A percentile compares a stretch with the other conserved stretches of the same genome.
These are phyloP conservation scores for Alternaria brassicae DNA, from an alignment of 2,329 filamentous ascomycete species.

Conservation along the genomic window DNA sequence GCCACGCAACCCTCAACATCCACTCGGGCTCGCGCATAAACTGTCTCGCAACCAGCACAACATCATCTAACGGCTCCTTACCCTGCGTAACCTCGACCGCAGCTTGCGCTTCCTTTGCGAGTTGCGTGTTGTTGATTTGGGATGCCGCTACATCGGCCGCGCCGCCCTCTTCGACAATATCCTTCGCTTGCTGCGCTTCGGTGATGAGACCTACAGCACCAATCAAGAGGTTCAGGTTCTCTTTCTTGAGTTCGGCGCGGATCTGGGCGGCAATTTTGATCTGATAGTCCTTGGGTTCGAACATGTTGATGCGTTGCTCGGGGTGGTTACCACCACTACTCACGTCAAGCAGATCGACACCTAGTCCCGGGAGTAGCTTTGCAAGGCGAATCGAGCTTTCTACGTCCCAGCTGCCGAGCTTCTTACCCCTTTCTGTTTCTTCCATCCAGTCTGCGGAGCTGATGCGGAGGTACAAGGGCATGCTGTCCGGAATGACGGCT, in stretches of 20 bases:
- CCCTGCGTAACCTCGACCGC: constrained; percentile 49
- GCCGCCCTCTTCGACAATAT: constrained; percentile 51
- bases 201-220: constrained; percentile 63
- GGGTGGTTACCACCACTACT: constrained; percentile 56
- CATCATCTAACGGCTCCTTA: constrained; percentile 54
- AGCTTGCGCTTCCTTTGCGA: constrained; percentile 41
- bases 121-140: constrained; percentile 32
- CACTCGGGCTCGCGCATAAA: constrained; percentile 64
- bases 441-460: constrained; percentile 50
- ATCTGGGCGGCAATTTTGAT: constrained; percentile 58
- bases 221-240: constrained; percentile 54
- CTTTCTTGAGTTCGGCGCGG: constrained; percentile 48
- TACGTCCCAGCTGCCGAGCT: constrained; percentile 51
- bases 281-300: constrained; percentile 57
- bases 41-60: constrained; percentile 60
- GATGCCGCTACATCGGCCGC: constrained; percentile 19
- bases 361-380: constrained; percentile 51
- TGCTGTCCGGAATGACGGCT: constrained; percentile 40
- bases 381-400: constrained; percentile 50
- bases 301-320: constrained; percentile 52
- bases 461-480: constrained; percentile 49
- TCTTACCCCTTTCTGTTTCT: constrained; percentile 39
- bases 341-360: constrained; percentile 56
- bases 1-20: constrained; percentile 60
- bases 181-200: constrained; percentile 58